Evolutionary conservation across 2,329 filamentous ascomycete genomes (phyloP).

Genomic region (Emmonsiellopsis sp.): DNA sequence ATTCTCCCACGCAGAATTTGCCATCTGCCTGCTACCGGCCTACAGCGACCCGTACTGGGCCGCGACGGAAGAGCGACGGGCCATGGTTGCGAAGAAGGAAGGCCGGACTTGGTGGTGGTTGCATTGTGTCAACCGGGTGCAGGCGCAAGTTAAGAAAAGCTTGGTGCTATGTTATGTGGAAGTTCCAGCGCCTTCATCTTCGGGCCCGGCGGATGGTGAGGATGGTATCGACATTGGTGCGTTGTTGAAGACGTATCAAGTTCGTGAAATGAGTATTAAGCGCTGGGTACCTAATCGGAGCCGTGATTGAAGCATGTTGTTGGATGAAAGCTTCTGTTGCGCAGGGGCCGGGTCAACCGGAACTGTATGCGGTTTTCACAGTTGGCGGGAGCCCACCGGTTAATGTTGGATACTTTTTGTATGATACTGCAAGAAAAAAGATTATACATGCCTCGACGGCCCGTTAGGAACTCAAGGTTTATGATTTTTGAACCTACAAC

Average conservation of each 20-base stretch:
- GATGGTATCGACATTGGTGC: constrained; percentile 47
- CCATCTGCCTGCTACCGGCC: constrained; percentile 71
- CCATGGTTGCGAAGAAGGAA: constrained; percentile 40
- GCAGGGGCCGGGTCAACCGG: no score
- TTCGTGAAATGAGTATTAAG: constrained; percentile 71
- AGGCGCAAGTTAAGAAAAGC: constrained; percentile 83
- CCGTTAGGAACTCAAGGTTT: no score
- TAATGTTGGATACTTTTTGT: neutral
- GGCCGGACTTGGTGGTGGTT: constrained; percentile 46
- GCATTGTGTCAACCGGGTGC: constrained; percentile 79
- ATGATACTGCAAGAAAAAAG: constrained; percentile 8
- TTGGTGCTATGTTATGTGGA: constrained; percentile 87
- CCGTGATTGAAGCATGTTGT: constrained; percentile 38
- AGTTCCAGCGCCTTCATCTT: constrained; percentile 57
- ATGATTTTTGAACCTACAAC: no score
- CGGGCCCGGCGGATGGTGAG: constrained; percentile 28
- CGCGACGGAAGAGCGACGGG: constrained; percentile 37
- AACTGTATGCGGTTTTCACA: neutral
- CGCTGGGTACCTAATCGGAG: constrained; percentile 80
- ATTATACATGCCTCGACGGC: no score
- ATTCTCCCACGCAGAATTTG: constrained; percentile 92
- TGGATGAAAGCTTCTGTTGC: neutral
- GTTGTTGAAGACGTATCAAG: constrained; percentile 59
- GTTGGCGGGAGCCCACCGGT: neutral
- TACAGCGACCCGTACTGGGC: constrained; percentile 68